A percentile compares a stretch with the other conserved stretches of the same genome.
phyloP scores from a whole-genome alignment of 805 yeast species.

The Lipomyces oligophaga region DNA sequence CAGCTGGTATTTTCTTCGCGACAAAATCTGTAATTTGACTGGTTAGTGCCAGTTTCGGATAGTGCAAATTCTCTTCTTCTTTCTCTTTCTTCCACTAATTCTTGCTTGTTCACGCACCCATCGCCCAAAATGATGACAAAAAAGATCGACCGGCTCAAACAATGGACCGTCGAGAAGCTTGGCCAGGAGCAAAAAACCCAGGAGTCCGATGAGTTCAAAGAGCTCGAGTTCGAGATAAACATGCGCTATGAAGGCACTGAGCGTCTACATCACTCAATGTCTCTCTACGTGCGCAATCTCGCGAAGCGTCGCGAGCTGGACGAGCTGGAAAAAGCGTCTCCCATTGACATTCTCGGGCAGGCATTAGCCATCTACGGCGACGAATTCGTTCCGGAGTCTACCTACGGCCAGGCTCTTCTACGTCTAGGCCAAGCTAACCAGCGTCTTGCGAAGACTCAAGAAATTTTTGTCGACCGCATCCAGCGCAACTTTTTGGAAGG shows the following conservation, averaged over 20 bases:
- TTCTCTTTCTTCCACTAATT: neutral
- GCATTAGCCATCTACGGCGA: slow-evolving; percentile 28
- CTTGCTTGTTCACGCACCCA: neutral
- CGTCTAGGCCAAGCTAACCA: slow-evolving; percentile 29
- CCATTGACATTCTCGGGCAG: slow-evolving; percentile 30
- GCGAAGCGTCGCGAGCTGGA: slow-evolving; percentile 31
- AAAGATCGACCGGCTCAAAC: slow-evolving; percentile 28
- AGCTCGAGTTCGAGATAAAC: slow-evolving; percentile 28
- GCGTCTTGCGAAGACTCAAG: slow-evolving; percentile 28
- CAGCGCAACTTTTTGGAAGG: slow-evolving; percentile 27
- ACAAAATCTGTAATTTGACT: too few relatives aligned
- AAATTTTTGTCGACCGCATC: slow-evolving; percentile 27
- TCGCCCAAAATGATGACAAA: slow-evolving; percentile 23
- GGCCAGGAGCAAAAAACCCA: slow-evolving; percentile 31
- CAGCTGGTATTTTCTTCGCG: too few relatives aligned
- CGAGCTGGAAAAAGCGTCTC: slow-evolving; percentile 27
- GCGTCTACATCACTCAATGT: slow-evolving; percentile 27
- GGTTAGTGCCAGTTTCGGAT: too few relatives aligned
- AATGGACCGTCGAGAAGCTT: slow-evolving; percentile 30
- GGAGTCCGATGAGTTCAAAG: slow-evolving; percentile 30
- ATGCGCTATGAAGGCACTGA: slow-evolving; percentile 30
- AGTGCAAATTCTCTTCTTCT: slow-evolving; percentile 2
- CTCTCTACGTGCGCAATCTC: slow-evolving; percentile 26
- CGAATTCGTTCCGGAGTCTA: slow-evolving; percentile 28
- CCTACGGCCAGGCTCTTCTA: slow-evolving; percentile 27